Conservation (phyloP, 768 basidiomycete species). For the Agaricus bisporus region DNA sequence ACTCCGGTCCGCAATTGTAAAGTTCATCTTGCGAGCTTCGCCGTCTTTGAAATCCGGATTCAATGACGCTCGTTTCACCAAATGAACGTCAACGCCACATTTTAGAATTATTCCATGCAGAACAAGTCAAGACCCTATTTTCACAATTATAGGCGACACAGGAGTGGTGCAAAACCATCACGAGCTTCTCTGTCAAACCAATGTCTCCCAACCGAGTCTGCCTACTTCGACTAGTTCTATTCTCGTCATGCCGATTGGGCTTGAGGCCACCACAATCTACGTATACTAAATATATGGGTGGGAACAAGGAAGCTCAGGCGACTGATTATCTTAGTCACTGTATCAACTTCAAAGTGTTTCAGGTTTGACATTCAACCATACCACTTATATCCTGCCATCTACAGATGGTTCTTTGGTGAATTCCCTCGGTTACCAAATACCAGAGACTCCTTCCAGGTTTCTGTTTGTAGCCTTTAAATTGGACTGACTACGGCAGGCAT, state of each 20-base stretch:
- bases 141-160: too few species aligned
- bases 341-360: conserved; percentile 3
- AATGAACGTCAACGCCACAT: too few species aligned
- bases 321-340: not conserved
- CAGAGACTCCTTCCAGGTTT: not conserved
- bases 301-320: not conserved
- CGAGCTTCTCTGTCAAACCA: too few species aligned
- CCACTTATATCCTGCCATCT: not conserved
- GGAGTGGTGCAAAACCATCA: too few species aligned
- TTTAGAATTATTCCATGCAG: too few species aligned
- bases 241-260: conserved; percentile 1
- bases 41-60: too few species aligned
- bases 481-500: not conserved
- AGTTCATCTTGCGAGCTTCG: not conserved
- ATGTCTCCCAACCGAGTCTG: not conserved
- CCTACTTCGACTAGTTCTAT: not conserved
- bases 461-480: not conserved
- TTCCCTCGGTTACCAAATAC: not conserved
- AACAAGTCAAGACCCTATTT: too few species aligned
- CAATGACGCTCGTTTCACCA: too few species aligned
- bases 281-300: not conserved
- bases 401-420: not conserved
- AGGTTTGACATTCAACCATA: conserved; percentile 4
- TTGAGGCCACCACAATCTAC: too few species aligned
- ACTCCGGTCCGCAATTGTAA: not conserved